Evolutionary conservation across 306 rosid species (phyloP).

Genomic region (Erythrophleum fordii): DNA sequence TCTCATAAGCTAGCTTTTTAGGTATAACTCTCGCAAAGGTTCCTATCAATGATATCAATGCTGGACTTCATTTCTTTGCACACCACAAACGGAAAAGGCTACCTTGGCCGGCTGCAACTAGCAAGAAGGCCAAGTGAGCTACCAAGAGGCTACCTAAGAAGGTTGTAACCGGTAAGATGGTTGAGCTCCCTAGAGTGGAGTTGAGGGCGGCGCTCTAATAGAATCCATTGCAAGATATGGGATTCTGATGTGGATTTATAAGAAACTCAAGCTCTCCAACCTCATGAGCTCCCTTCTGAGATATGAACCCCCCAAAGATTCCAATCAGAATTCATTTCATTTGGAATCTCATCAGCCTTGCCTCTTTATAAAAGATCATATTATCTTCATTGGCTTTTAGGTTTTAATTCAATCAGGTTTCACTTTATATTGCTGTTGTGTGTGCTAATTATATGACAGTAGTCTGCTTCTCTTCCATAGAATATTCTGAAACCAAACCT

Average conservation of each 20-base stretch:
- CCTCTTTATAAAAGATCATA: background rate
- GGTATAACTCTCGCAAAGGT: background rate
- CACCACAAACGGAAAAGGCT: background rate
- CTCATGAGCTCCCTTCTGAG: background rate
- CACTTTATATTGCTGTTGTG: background rate
- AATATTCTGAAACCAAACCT: too few species aligned
- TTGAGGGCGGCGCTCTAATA: background rate
- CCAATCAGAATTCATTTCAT: background rate
- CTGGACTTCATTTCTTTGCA: background rate
- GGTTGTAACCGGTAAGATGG: background rate
- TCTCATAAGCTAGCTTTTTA: background rate
- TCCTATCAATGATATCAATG: background rate
- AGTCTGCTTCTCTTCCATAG: background rate
- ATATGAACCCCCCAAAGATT: background rate
- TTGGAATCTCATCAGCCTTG: background rate
- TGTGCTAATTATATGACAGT: too few species aligned
- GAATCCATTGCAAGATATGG: background rate
- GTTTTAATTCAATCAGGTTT: background rate
- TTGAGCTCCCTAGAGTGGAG: background rate
- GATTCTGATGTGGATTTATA: background rate
- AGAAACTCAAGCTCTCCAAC: background rate
- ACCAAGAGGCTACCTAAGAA: background rate
- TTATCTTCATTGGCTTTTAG: background rate
- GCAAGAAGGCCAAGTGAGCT: background rate
- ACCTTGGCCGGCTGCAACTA: background rate